Evolutionary conservation across 768 basidiomycete genomes (phyloP).

Genomic region (Rhizopogon vesiculosus): DNA sequence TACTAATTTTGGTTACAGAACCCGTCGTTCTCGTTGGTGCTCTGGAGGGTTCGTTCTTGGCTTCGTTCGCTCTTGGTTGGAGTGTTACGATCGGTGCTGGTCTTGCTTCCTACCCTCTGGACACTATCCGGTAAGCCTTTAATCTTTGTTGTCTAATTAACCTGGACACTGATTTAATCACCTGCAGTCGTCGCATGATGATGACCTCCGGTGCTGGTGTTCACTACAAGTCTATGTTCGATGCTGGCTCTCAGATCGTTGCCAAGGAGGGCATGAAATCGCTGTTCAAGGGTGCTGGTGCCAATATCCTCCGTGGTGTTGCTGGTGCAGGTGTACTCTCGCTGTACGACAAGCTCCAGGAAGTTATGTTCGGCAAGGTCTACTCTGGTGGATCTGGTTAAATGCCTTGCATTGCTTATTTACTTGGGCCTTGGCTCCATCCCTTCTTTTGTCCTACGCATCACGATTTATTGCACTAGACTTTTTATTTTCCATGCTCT

Average conservation of each 20-base stretch:
- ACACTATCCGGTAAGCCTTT: constrained; percentile 69
- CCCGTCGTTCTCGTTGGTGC: constrained; percentile 96
- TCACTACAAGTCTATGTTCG: constrained; percentile 99
- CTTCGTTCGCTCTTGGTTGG: constrained; percentile 97
- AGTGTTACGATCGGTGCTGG: constrained; percentile 99
- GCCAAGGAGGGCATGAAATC: constrained; percentile 95
- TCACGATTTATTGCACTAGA: constrained; percentile 26
- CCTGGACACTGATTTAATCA: constrained; percentile 17
- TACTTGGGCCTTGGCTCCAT: constrained; percentile 25
- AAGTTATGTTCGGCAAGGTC: constrained; percentile 97
- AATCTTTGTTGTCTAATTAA: background rate
- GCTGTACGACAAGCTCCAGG: constrained; percentile 97
- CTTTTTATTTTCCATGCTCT: constrained; percentile 26
- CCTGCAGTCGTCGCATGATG: constrained; percentile 98
- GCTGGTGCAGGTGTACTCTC: constrained; percentile 99
- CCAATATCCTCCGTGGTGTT: constrained; percentile 95
- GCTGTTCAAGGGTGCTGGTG: constrained; percentile 99
- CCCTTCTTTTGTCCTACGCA: constrained; percentile 20
- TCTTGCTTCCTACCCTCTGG: constrained; percentile 95
- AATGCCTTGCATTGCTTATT: constrained; percentile 7
- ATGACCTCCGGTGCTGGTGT: constrained; percentile 96
- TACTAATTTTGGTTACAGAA: constrained; percentile 44
- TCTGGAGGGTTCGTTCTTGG: constrained; percentile 94
- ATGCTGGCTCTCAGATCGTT: constrained; percentile 91
- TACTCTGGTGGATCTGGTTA: constrained; percentile 81